Evolutionary conservation across 345 rosid species (phyloP), one percentile per base, ranked within the genome.

Genomic region (Moringa oleifera): DNA sequence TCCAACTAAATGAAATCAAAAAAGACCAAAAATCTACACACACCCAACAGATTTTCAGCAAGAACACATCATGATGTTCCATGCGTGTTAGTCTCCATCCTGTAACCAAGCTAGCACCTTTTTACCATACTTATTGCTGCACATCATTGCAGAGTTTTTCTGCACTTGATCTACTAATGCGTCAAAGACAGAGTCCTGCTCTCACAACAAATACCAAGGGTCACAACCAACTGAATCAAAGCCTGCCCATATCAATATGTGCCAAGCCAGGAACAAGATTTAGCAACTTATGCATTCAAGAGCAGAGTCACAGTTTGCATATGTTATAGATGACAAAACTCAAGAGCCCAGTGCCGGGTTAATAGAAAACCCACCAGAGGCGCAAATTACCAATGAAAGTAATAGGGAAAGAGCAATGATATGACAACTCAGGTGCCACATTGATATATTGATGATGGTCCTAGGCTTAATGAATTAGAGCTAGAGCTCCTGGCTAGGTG

Each of bases 41-140:
- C 5, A 28, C 33, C 33, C 8, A 8, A 28, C 33, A 28, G 12
- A 16, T 7, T 4, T 1, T n/a, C 47, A 41, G 12, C 12, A 9
- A 41, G 47, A 41, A 15, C 17, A 41, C 47, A 7, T 41, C 17
- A 5, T 41, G 16, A 41, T 16, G 1, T 41, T 16, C 47, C 12
- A 41, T 41, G n/a, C n/a, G n/a, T n/a, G n/a, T n/a, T n/a, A n/a
- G n/a, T n/a, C n/a, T n/a, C n/a, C n/a, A n/a, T n/a, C n/a, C n/a
- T n/a, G n/a, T n/a, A 77, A 56, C 80, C 84, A 74, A 19, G 55
- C 68, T 36, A 88, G 78, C 22, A 89, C 64, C 70, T 82, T 88
- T 65, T 64, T 81, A 23, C 96, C 96, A 52, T 74, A 81, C 59
- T 67, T 73, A 68, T 81, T 78, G 79, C 72, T 77, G 45, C 78